Conservation (phyloP, 192 early-diverging fungal genomes). For the Anaeromyces robustus region DNA sequence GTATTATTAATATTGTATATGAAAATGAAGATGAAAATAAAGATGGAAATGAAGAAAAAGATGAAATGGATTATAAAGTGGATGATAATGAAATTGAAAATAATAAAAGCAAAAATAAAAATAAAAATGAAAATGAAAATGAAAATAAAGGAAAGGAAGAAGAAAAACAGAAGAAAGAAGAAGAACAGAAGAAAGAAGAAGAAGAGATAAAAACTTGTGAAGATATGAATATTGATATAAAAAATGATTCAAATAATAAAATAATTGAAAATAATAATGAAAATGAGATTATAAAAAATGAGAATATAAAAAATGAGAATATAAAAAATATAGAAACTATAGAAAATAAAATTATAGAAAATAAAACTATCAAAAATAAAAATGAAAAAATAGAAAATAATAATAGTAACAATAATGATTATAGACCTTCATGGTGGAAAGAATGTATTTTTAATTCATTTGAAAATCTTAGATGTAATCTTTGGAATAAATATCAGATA, state of each 20-base stretch:
- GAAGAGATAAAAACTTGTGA: too few species aligned
- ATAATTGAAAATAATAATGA: too few species aligned
- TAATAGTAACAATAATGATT: too few species aligned
- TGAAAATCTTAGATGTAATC: not conserved
- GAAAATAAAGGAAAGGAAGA: not conserved
- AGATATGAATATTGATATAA: too few species aligned
- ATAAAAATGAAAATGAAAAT: not conserved
- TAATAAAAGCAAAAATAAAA: too few species aligned
- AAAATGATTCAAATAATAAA: too few species aligned
- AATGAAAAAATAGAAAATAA: not conserved
- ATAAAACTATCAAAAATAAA: not conserved
- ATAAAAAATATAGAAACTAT: not conserved
- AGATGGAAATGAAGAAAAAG: not conserved
- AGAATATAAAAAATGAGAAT: too few species aligned
- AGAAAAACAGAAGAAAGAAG: not conserved
- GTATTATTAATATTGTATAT: not conserved
- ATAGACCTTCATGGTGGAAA: not conserved
- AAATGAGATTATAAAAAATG: too few species aligned
- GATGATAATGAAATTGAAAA: not conserved
- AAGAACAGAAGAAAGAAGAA: too few species aligned
- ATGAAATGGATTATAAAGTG: not conserved
- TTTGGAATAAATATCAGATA: not conserved
- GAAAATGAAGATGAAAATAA: not conserved
- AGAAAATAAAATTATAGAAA: too few species aligned
- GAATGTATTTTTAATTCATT: not conserved